A percentile compares a stretch with the other conserved stretches of the same genome.
phyloP scores from a whole-genome alignment of 352 stramenopile genomes.

The Phytophthora palmivora region DNA sequence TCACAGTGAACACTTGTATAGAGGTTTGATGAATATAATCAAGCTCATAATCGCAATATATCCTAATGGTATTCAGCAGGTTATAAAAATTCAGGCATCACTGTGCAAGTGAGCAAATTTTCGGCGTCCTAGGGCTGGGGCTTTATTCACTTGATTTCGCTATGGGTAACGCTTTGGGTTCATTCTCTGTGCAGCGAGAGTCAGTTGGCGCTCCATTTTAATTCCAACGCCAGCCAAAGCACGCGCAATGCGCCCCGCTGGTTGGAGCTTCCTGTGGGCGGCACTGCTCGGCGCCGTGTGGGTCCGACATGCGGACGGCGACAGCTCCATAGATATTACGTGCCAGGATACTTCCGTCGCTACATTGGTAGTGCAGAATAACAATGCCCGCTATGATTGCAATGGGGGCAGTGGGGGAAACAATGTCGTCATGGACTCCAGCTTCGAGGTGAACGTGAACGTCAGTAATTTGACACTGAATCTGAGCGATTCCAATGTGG shows the following conservation, averaged over 20 bases:
- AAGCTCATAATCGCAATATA: too few relatives aligned
- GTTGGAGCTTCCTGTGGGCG: constrained; percentile 16
- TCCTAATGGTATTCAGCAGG: too few relatives aligned
- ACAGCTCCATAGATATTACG: background rate
- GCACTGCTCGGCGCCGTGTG: constrained; percentile 6
- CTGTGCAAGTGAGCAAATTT: too few relatives aligned
- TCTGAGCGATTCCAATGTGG: constrained; percentile 6
- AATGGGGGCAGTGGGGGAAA: too few relatives aligned
- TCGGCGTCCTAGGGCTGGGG: constrained; percentile 14
- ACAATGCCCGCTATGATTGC: too few relatives aligned
- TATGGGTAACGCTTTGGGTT: constrained; percentile 32
- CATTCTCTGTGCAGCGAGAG: constrained; percentile 40
- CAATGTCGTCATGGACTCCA: too few relatives aligned
- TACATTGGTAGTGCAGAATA: background rate
- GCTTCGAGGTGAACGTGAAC: constrained; percentile 5
- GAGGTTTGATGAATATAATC: too few relatives aligned
- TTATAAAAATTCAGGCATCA: too few relatives aligned
- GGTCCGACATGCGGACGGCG: background rate
- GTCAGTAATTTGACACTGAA: constrained; percentile 6
- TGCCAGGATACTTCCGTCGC: background rate
- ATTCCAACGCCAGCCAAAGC: constrained; percentile 27
- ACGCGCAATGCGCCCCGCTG: constrained; percentile 23
- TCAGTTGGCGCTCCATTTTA: constrained; percentile 36
- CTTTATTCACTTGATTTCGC: constrained; percentile 4
- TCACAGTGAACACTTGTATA: too few relatives aligned